Conservation (phyloP, 441 rosid genomes). For the Corymbia citriodora region DNA sequence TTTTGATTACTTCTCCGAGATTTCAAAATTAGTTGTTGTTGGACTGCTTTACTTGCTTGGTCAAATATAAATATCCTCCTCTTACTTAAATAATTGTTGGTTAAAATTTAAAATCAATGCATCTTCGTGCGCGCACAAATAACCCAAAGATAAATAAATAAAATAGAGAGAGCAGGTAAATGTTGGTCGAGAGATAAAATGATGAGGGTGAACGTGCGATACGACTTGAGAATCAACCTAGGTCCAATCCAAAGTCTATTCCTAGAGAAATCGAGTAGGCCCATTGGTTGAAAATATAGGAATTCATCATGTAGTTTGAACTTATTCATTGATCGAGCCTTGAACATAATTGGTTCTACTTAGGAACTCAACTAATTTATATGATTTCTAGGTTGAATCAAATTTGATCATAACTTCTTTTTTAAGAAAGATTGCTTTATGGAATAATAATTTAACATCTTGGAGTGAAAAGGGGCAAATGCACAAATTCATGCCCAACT, state of each 20-base stretch:
- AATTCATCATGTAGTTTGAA: not conserved
- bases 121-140: not conserved
- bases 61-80: not conserved
- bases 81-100: fast-evolving
- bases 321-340: not conserved
- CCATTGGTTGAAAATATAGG: not conserved
- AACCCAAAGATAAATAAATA: no score
- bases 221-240: not conserved
- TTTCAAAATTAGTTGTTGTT: not conserved
- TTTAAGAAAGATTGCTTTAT: not conserved
- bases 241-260: not conserved
- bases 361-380: not conserved
- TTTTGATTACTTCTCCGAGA: not conserved
- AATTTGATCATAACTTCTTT: no score
- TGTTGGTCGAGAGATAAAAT: not conserved
- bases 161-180: not conserved
- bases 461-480: not conserved
- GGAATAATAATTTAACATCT: not conserved
- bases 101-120: not conserved
- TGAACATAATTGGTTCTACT: not conserved
- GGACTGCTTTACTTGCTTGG: not conserved
- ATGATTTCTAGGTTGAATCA: no score
- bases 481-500: not conserved
- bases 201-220: not conserved
- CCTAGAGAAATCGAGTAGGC: not conserved